Conservation (phyloP, 1,284 basidiomycete species). For the Leccinum pallidistipes region DNA sequence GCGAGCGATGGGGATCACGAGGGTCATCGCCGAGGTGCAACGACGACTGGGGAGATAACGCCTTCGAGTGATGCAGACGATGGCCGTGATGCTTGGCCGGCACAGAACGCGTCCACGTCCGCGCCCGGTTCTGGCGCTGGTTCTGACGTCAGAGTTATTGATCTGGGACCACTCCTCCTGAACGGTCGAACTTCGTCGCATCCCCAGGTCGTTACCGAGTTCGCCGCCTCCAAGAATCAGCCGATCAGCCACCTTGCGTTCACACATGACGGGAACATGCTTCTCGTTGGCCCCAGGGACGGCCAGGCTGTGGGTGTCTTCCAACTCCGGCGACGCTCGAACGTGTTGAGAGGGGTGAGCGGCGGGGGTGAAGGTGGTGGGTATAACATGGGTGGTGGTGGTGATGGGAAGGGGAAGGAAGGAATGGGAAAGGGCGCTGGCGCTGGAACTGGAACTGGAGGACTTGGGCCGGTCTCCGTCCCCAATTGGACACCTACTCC, state of each 20-base stretch:
- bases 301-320: conserved; percentile 63
- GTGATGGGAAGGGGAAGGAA: conserved; percentile 4
- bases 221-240: conserved; percentile 47
- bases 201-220: conserved; percentile 45
- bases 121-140: conserved; percentile 18
- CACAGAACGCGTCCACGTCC: conserved; percentile 1
- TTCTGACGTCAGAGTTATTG: conserved; percentile 54
- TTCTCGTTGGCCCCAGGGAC: conserved; percentile 59
- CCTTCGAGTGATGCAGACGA: conserved; percentile 15
- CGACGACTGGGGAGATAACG: conserved; percentile 10
- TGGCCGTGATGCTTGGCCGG: conserved; percentile 3
- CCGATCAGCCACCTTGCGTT: conserved; percentile 56
- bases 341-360: conserved; percentile 18
- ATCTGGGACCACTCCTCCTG: conserved; percentile 44
- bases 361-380: not conserved
- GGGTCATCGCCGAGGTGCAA: conserved; percentile 5
- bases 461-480: conserved; percentile 2
- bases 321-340: conserved; percentile 45
- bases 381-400: not conserved
- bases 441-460: conserved; percentile 8
- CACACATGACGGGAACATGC: conserved; percentile 55
- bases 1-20: conserved; percentile 28
- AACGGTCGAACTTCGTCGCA: conserved; percentile 12
- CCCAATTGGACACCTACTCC: conserved; percentile 3
- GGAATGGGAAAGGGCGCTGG: conserved; percentile 4